These are phyloP conservation scores for Coemansia sp. DNA, from an alignment of 371 early-diverging fungal genomes.

Conservation along the genomic window DNA sequence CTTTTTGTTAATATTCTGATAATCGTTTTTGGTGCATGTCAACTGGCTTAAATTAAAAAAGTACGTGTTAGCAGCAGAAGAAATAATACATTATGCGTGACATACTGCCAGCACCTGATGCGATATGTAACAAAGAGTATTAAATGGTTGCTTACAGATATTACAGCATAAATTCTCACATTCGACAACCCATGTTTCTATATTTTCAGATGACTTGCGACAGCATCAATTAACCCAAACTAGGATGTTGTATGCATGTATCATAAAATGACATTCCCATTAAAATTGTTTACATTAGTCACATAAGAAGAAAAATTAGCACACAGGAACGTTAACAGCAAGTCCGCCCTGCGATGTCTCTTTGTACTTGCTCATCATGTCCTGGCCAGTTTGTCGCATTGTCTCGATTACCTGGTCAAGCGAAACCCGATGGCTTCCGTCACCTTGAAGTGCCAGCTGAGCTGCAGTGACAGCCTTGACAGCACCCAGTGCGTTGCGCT, in stretches of 20 bases:
- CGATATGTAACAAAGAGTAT: background rate
- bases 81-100: background rate
- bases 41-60: background rate
- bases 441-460: constrained; percentile 89
- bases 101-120: background rate
- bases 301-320: constrained; percentile 54
- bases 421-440: constrained; percentile 84
- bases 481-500: constrained; percentile 91
- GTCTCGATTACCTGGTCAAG: constrained; percentile 95
- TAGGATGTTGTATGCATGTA: background rate
- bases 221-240: background rate
- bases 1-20: background rate
- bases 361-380: constrained; percentile 94
- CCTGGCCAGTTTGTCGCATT: constrained; percentile 91
- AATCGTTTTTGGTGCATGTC: background rate
- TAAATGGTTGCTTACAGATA: background rate
- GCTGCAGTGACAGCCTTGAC: constrained; percentile 95
- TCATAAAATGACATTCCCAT: background rate
- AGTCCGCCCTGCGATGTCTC: constrained; percentile 93
- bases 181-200: too few relatives aligned
- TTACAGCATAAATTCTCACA: background rate
- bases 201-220: background rate
- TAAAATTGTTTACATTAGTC: background rate
- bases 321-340: constrained; percentile 84
- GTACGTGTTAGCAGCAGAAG: background rate